Percentiles rank a stretch among this genome's conserved stretches.
phyloP scores from a whole-genome alignment of 345 rosid species.

The Syzygium grande region DNA sequence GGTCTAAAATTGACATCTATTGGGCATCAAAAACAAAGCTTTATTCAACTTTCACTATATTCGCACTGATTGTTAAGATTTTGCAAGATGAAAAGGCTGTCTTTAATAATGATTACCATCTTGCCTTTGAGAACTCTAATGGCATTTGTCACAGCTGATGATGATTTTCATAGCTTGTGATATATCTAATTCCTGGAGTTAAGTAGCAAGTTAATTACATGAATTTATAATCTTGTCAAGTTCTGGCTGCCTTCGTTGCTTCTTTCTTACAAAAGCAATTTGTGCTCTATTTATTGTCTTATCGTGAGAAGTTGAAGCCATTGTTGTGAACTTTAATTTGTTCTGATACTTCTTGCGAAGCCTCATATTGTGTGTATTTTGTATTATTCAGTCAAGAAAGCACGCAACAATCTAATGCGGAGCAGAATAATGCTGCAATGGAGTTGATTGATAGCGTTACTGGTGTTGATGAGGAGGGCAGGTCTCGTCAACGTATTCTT shows the following conservation, averaged over 20 bases:
- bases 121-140: background rate
- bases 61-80: background rate
- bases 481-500: slow-evolving; percentile 95
- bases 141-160: background rate
- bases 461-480: slow-evolving; percentile 88
- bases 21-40: background rate
- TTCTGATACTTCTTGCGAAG: background rate
- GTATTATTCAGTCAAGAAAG: slow-evolving; percentile 53
- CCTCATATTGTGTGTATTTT: background rate
- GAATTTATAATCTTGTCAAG: background rate
- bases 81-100: background rate
- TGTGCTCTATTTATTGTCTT: background rate
- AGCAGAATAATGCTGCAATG: slow-evolving; percentile 75
- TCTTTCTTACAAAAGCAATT: background rate
- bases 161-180: background rate
- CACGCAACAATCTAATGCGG: slow-evolving; percentile 28
- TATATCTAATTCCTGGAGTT: background rate
- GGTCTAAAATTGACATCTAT: background rate
- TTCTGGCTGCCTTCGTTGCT: background rate
- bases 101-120: background rate
- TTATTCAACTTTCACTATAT: background rate
- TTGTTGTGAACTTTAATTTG: background rate
- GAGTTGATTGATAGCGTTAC: slow-evolving; percentile 79
- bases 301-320: background rate
- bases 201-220: background rate